Base-by-base conservation (phyloP, 306 rosid species). In the Acacia melanoxylon region DNA sequence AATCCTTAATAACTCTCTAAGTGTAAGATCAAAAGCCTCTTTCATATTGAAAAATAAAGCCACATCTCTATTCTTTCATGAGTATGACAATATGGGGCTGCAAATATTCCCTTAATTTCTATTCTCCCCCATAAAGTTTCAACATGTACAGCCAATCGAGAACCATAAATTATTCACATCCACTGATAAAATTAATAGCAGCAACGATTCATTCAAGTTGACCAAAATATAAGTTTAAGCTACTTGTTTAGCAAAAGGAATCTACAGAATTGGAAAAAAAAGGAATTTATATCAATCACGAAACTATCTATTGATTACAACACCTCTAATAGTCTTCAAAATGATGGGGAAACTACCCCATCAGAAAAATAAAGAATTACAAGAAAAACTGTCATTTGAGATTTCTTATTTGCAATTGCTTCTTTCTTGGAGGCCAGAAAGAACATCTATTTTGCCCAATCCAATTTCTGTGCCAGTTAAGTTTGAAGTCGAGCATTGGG, bases 301-400 rank as follows among this genome's bases (percentile, higher is more conserved):
- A 20, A 54, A n/a, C 63, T 8, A 8, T 20, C 63, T 56, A 56
- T 45, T 76, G 61, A 66, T 65, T 40, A 62, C 52, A 70, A 68
- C 42, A 63, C 68, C 56, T 75, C 44, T 63, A 70, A 71, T n/a
- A 54, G 12, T 49, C 27, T 49, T 27, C 51, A 31, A 35, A 25
- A 72, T 65, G 65, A 71, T 80, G 72, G 61, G 52, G 66, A 71
- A 79, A 13, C 31, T 66, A 66, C 11, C 20, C 61, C 41, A 70
- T 62, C 74, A 66, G 33, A 69, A 86, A 86, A 42, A 65, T 61
- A 48, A 71, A 56, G 66, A 37, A 77, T 29, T 35, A 69, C 56
- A 51, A 71, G 67, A 82, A 40, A 37, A 71, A 16, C 86, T 70
- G 79, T 24, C 22, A 72, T 76, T n/a, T 29, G 77, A 79, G 78